Evolutionary conservation across 176 grass and related monocot species (phyloP).

Genomic region (Hsuehochloa calcarea): DNA sequence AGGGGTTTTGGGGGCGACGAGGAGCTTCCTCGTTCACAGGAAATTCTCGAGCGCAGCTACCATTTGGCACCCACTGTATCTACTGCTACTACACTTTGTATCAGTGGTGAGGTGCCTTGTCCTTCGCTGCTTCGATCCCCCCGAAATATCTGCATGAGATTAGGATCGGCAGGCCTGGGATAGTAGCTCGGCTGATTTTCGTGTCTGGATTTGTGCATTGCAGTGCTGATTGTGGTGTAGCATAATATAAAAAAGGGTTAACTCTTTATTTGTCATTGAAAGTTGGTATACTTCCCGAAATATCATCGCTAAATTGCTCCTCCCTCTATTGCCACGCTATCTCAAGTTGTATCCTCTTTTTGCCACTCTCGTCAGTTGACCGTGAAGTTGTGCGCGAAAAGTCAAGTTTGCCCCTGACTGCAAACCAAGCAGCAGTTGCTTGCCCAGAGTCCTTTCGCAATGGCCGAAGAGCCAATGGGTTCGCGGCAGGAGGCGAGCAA

Average conservation of each 20-base stretch:
- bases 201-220: background rate
- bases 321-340: no score
- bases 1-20: constrained; percentile 34
- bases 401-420: no score
- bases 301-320: no score
- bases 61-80: no score
- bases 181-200: background rate
- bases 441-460: constrained; percentile 31
- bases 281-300: no score
- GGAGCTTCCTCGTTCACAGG: constrained; percentile 31
- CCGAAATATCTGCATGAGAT: background rate
- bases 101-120: background rate
- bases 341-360: no score
- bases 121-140: background rate
- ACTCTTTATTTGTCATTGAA: no score
- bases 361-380: no score
- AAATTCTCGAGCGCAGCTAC: background rate
- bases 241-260: no score
- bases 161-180: background rate
- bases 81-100: no score
- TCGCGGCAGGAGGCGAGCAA: constrained; percentile 29
- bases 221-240: background rate
- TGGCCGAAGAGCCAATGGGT: no score
- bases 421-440: constrained; percentile 24
- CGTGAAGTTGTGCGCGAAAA: no score